phyloP scores from a whole-genome alignment of 129 eudicot species.

The Helichrysum umbraculigerum region DNA sequence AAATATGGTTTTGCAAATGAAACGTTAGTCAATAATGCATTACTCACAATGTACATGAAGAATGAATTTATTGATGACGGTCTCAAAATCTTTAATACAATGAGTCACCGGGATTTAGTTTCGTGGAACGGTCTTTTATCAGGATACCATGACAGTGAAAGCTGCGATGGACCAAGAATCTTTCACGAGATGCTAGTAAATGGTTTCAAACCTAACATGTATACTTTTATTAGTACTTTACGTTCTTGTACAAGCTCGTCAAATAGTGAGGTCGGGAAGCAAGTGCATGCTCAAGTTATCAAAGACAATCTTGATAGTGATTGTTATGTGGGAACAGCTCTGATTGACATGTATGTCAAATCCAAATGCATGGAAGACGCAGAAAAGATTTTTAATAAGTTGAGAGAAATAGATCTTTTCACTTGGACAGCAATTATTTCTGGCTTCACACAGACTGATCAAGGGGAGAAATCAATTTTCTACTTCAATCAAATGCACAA shows the following conservation, averaged over 20 bases:
- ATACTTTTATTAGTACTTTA: conserved; percentile 39
- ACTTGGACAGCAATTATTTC: conserved; percentile 44
- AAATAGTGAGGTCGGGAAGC: conserved; percentile 36
- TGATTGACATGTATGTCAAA: conserved; percentile 43
- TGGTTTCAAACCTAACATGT: conserved; percentile 47
- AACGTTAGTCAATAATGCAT: conserved; percentile 40
- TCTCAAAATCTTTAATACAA: conserved; percentile 31
- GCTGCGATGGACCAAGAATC: conserved; percentile 35
- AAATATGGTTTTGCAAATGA: conserved; percentile 42
- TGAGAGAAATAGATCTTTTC: conserved; percentile 38
- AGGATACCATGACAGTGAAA: conserved; percentile 39
- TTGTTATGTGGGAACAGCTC: conserved; percentile 42
- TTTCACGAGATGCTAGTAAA: conserved; percentile 36
- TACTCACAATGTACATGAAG: conserved; percentile 46
- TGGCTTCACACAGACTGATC: conserved; percentile 39
- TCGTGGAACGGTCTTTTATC: conserved; percentile 49
- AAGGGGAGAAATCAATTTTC: conserved; percentile 40
- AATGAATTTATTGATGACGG: conserved; percentile 32
- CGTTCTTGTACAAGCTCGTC: conserved; percentile 37
- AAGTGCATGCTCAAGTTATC: conserved; percentile 38
- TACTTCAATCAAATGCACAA: conserved; percentile 42
- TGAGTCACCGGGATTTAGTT: conserved; percentile 41
- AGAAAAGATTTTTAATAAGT: conserved; percentile 32
- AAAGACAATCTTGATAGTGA: conserved; percentile 33
- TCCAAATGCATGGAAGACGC: conserved; percentile 36